A percentile compares a stretch with the other conserved stretches of the same genome.
Conservation (phyloP, 176 grass and related monocot species). For the Oryza longistaminata region DNA sequence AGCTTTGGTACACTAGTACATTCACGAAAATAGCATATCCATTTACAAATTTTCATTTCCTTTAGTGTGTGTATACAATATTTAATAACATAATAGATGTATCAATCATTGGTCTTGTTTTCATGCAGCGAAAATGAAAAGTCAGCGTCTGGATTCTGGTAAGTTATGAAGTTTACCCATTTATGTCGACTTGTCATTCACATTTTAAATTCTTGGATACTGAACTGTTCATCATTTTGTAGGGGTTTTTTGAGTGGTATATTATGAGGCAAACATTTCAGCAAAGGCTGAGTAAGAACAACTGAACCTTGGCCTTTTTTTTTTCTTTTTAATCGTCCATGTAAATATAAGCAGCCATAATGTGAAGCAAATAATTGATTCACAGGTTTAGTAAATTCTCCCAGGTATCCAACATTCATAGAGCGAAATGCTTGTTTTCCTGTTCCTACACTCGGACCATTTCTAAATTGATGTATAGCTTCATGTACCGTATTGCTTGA, state of each 20-base stretch:
- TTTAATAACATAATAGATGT: background rate
- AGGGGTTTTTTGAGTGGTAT: conserved; percentile 86
- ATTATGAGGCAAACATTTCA: conserved; percentile 46
- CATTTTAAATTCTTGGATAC: background rate
- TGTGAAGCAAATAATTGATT: background rate
- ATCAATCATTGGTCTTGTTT: background rate
- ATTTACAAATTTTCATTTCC: background rate
- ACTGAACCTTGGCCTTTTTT: background rate
- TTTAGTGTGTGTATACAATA: background rate
- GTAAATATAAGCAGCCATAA: background rate
- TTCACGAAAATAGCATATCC: background rate
- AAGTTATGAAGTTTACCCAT: conserved; percentile 20
- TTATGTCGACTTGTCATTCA: background rate
- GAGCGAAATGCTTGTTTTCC: no score
- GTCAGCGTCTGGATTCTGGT: conserved; percentile 76
- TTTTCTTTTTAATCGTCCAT: background rate
- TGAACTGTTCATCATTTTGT: conserved; percentile 17
- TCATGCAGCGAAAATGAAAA: conserved; percentile 72
- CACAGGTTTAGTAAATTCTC: background rate
- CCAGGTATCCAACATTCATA: background rate
- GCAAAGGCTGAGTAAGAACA: background rate
- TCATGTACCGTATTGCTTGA: background rate
- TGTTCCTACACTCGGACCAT: no score
- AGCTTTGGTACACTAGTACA: background rate
- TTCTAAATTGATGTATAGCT: background rate